Percentiles rank a stretch among this genome's conserved stretches.
Conservation (phyloP, 2,329 filamentous ascomycete genomes). For the Alternaria sp. region DNA sequence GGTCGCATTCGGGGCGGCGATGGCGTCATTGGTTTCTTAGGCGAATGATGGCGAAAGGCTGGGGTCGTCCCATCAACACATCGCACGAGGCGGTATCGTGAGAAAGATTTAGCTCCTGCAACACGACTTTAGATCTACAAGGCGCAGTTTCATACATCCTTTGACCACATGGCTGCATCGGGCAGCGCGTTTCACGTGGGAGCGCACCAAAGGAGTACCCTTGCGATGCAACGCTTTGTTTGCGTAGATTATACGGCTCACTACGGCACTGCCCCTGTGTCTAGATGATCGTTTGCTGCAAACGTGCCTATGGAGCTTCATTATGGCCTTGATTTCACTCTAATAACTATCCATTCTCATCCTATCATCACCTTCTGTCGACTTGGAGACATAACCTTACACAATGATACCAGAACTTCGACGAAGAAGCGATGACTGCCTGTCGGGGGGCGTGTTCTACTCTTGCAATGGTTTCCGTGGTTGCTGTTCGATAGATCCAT, state of each 20-base stretch:
- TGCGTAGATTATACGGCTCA: constrained; percentile 17
- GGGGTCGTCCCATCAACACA: neutral
- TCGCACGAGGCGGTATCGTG: neutral
- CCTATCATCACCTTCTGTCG: neutral
- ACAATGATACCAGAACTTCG: constrained; percentile 23
- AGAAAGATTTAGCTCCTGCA: neutral
- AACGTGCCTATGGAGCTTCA: constrained; percentile 9
- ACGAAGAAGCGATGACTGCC: constrained; percentile 25
- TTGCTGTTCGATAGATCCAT: constrained; percentile 41
- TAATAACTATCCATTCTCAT: neutral
- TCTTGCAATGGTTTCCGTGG: constrained; percentile 34
- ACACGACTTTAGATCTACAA: neutral
- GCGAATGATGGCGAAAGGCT: neutral
- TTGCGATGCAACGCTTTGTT: constrained; percentile 26
- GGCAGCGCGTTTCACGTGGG: constrained; percentile 15
- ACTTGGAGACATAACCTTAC: neutral
- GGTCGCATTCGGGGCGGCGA: neutral
- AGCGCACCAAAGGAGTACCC: constrained; percentile 14
- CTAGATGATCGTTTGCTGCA: constrained; percentile 9
- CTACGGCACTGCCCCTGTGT: constrained; percentile 6
- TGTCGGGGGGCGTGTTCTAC: constrained; percentile 33
- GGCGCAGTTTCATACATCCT: constrained; percentile 5
- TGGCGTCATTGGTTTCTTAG: constrained; percentile 2
- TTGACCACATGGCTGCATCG: constrained; percentile 13
- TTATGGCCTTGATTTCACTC: neutral